Percentiles rank a stretch among this genome's conserved stretches.
Conservation (phyloP, 192 early-diverging fungal species). For the Backusella luteola region DNA sequence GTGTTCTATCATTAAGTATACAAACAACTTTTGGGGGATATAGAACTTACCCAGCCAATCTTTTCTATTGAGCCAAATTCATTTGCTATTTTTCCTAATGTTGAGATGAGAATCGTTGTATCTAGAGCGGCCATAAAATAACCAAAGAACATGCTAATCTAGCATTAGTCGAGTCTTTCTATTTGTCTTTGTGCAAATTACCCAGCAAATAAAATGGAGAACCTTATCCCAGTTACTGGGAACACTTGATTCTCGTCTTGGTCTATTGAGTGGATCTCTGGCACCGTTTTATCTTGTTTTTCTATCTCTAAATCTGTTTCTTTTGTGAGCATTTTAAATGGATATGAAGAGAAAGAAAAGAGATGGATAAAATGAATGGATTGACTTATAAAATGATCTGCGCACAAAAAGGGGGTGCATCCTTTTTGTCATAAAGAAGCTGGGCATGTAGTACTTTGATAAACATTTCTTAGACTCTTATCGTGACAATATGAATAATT, state of each 20-base stretch:
- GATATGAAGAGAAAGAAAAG: neutral
- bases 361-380: neutral
- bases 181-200: neutral
- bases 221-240: neutral
- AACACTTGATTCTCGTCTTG: neutral
- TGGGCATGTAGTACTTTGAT: no score
- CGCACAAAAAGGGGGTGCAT: no score
- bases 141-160: conserved; percentile 48
- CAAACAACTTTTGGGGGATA: no score
- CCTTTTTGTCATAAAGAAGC: no score
- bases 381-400: no score
- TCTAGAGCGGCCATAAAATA: conserved; percentile 77
- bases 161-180: no score
- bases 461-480: no score
- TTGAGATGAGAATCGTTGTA: conserved; percentile 82
- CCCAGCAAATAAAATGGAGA: neutral
- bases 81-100: conserved; percentile 63
- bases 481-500: no score
- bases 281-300: neutral
- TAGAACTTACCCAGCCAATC: conserved; percentile 69
- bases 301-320: neutral
- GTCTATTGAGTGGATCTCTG: neutral
- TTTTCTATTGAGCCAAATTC: conserved; percentile 64
- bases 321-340: neutral
- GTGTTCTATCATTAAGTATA: neutral